Evolutionary conservation across 306 rosid genomes (phyloP).

Genomic region (Cucurbita maxima): DNA sequence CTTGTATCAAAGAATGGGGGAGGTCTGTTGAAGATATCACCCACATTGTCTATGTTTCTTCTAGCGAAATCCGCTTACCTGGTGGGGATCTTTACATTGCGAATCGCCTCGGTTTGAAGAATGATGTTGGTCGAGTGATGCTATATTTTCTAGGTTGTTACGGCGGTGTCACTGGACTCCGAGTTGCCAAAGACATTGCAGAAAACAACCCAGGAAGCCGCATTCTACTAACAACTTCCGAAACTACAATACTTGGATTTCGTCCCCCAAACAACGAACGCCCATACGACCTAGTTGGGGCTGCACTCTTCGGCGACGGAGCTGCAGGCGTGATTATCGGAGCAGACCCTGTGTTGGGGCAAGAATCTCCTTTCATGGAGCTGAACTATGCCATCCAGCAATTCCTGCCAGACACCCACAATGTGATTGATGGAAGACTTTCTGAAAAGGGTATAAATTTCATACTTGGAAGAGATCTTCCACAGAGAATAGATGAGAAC

Average conservation of each 20-base stretch:
- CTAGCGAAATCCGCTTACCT: conserved; percentile 73
- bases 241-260: conserved; percentile 84
- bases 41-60: conserved; percentile 77
- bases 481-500: conserved; percentile 77
- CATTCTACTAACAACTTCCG: conserved; percentile 61
- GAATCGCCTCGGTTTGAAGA: conserved; percentile 48
- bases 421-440: conserved; percentile 65
- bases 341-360: conserved; percentile 29
- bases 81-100: conserved; percentile 90
- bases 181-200: conserved; percentile 91
- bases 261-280: conserved; percentile 69
- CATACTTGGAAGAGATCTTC: conserved; percentile 90
- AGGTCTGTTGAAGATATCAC: conserved; percentile 61
- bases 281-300: conserved; percentile 94
- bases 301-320: conserved; percentile 93
- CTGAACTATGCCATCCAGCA: conserved; percentile 58
- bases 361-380: conserved; percentile 80
- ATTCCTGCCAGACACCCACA: conserved; percentile 60
- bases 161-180: conserved; percentile 81
- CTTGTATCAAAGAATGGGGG: conserved; percentile 89
- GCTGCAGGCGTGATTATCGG: conserved; percentile 85
- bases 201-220: conserved; percentile 89
- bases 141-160: conserved; percentile 88
- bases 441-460: conserved; percentile 82
- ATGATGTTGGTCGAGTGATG: conserved; percentile 59